phyloP scores from a whole-genome alignment of 1,139 yeast species.

The Candida buenavistaensis region DNA sequence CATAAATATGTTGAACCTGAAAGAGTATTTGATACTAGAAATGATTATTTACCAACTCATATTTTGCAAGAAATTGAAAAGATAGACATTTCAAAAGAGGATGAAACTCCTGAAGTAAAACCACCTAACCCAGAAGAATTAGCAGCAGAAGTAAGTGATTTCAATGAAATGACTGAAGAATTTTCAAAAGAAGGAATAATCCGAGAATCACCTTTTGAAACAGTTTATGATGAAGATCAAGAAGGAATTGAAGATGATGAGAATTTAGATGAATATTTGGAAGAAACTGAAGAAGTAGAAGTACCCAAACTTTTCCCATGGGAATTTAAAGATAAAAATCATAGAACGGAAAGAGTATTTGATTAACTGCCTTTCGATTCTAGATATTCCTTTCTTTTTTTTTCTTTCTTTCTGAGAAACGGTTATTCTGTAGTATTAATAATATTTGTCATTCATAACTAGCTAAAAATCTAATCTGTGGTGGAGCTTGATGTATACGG shows the following conservation, averaged over 20 bases:
- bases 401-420: neutral
- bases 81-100: slow-evolving; percentile 10
- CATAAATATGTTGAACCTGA: slow-evolving; percentile 26
- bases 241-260: slow-evolving; percentile 13
- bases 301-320: slow-evolving; percentile 37
- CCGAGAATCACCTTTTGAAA: slow-evolving; percentile 16
- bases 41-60: slow-evolving; percentile 33
- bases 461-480: too few relatives aligned
- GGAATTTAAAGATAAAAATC: slow-evolving; percentile 28
- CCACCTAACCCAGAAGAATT: slow-evolving; percentile 6
- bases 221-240: slow-evolving; percentile 16
- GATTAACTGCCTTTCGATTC: slow-evolving; percentile 13
- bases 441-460: too few relatives aligned
- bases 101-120: slow-evolving; percentile 1
- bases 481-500: too few relatives aligned
- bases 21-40: slow-evolving; percentile 29
- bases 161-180: slow-evolving; percentile 14
- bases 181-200: slow-evolving; percentile 15
- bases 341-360: slow-evolving; percentile 29
- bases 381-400: neutral
- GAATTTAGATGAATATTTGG: slow-evolving; percentile 6
- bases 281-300: slow-evolving; percentile 10
- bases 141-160: slow-evolving; percentile 8
- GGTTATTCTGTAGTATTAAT: too few relatives aligned
- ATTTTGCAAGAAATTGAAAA: slow-evolving; percentile 16